Evolutionary conservation across 2,329 filamentous ascomycete species (phyloP), one percentile per base, ranked within the genome.

Genomic region (Trichoderma oligosporum): DNA sequence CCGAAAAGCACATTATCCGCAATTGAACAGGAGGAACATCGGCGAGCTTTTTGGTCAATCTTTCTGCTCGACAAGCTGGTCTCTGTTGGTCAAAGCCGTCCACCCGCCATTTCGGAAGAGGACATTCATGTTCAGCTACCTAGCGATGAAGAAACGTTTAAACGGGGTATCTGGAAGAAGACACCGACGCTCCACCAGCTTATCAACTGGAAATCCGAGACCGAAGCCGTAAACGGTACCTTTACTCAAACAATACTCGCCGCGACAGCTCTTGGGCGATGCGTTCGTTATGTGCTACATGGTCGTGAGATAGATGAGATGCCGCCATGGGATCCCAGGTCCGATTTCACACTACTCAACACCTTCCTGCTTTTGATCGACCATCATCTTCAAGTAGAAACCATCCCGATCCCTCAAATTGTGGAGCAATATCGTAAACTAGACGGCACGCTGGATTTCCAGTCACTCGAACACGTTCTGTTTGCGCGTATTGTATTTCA

Each of bases 201-300:
- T 7, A 55, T 55, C 52, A 55, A 55, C 52, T 55, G 52, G 52
- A 55, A 55, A n/a, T 55, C 52, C 7, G 52, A 55, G 24, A 14
- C 20, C 4, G 52, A 55, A n/a, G 11, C 41, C 2, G 52, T 55
- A 22, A 55, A 55, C 22, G 35, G 52, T 24, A 55, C 52, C 12
- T 55, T 55, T 22, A 55, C 52, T n/a, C 52, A 55, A 29, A 55
- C 52, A 29, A 55, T 55, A 20, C 52, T 55, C 12, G 52, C 52
- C 12, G 52, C 52, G 8, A 55, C 52, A 6, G 52, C 52, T 12
- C 24, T 55, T 9, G 52, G 52, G 4, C 41, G 52, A 36, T 55
- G 52, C 33, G 41, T 45, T 22, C 52, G 52, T n/a, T 55, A 55
- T 29, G 52, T 55, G 39, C 14, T 55, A 2, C 52, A 55, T 11